Evolutionary conservation across 352 stramenopile genomes (phyloP).

Genomic region (Globisporangium uncinulatum): DNA sequence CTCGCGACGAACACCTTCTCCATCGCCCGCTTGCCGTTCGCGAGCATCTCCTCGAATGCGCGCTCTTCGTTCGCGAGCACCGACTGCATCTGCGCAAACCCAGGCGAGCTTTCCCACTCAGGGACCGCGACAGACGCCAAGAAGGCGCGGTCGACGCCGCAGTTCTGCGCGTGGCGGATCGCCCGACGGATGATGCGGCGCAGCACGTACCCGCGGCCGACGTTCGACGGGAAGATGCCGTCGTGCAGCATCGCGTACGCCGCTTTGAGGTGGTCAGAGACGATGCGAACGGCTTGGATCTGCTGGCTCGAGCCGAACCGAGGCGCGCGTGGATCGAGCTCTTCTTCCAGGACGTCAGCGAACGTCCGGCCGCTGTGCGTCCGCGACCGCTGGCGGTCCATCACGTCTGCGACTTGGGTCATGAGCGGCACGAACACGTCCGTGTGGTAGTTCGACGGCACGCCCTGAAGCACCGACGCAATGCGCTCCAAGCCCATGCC

Average conservation of each 20-base stretch:
- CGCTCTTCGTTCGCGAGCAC: slow-evolving; percentile 70
- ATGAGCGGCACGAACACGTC: slow-evolving; percentile 95
- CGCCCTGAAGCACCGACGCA: slow-evolving; percentile 92
- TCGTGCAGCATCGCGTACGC: slow-evolving; percentile 92
- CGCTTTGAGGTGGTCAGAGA: slow-evolving; percentile 95
- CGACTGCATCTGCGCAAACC: slow-evolving; percentile 54
- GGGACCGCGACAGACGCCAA: slow-evolving; percentile 46
- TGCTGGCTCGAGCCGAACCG: slow-evolving; percentile 44
- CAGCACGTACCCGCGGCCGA: slow-evolving; percentile 95
- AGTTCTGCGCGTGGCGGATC: slow-evolving; percentile 65
- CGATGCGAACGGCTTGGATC: slow-evolving; percentile 80
- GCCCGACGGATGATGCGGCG: slow-evolving; percentile 91
- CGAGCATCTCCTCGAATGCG: slow-evolving; percentile 70
- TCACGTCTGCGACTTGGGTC: slow-evolving; percentile 27
- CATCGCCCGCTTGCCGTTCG: slow-evolving; percentile 48
- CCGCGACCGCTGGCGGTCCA: slow-evolving; percentile 29
- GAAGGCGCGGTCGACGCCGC: slow-evolving; percentile 44
- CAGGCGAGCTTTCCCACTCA: slow-evolving; percentile 26
- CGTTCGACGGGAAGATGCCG: slow-evolving; percentile 93
- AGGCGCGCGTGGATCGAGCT: slow-evolving; percentile 33
- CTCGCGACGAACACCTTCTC: slow-evolving; percentile 44
- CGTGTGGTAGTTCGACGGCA: slow-evolving; percentile 96
- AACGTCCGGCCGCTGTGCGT: slow-evolving; percentile 21
- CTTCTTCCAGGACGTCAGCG: slow-evolving; percentile 26
- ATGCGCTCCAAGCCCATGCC: slow-evolving; percentile 97